Evolutionary conservation across 345 rosid species (phyloP).

Genomic region (Litchi chinensis): DNA sequence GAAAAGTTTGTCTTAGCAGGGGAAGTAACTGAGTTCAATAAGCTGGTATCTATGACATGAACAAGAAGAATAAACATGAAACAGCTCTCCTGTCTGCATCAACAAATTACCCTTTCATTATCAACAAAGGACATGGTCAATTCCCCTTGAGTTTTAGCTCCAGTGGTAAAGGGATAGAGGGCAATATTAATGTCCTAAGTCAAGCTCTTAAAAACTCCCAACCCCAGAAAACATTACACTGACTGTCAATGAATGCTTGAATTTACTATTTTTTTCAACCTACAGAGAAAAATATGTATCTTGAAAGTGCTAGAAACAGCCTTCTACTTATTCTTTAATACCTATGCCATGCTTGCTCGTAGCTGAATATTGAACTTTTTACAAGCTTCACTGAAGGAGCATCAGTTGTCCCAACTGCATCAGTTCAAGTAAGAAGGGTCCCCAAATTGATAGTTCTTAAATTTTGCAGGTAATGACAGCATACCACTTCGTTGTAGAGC

Average conservation of each 20-base stretch:
- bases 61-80: not conserved
- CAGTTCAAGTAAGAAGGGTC: conserved; percentile 31
- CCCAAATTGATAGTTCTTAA: conserved; percentile 17
- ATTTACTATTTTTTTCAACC: conserved; percentile 6
- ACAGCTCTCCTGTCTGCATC: not conserved
- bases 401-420: conserved; percentile 68
- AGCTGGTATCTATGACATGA: not conserved
- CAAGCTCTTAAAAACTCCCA: not conserved
- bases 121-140: not conserved
- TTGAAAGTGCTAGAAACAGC: conserved; percentile 5
- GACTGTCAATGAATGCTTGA: not conserved
- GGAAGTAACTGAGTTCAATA: not conserved
- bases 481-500: conserved; percentile 85
- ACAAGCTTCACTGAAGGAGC: conserved; percentile 70
- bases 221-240: not conserved
- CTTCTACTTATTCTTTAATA: conserved; percentile 28
- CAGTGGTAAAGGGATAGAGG: not conserved
- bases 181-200: not conserved
- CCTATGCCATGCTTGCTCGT: conserved; percentile 99
- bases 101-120: not conserved
- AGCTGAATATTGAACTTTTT: conserved; percentile 92
- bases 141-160: not conserved
- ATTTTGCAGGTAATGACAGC: conserved; percentile 21
- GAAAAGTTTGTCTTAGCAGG: not conserved
- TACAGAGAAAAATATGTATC: not conserved